Conservation (phyloP, 257 asterid species). For the Penstemon newberryi region DNA sequence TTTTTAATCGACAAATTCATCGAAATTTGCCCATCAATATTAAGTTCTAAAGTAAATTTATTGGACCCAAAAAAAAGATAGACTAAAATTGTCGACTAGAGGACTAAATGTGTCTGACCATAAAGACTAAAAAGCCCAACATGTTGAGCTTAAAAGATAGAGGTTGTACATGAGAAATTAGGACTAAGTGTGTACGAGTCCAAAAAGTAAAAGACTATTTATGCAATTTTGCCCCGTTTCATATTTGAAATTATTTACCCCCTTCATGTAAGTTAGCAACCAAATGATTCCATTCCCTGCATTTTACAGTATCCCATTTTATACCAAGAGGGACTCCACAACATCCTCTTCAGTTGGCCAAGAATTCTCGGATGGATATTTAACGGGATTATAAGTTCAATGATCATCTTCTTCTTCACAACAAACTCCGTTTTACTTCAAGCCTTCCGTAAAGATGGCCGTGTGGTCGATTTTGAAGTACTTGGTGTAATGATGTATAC, state of each 20-base stretch:
- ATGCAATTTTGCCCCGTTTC: neutral
- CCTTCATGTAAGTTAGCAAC: neutral
- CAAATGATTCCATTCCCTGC: slow-evolving; percentile 1
- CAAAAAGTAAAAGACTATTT: too few relatives aligned
- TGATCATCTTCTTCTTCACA: slow-evolving; percentile 78
- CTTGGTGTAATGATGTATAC: slow-evolving; percentile 87
- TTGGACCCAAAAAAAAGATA: too few relatives aligned
- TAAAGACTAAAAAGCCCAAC: too few relatives aligned
- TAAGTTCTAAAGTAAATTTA: too few relatives aligned
- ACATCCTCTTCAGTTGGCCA: slow-evolving; percentile 85
- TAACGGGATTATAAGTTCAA: slow-evolving; percentile 69
- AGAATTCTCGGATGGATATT: slow-evolving; percentile 91
- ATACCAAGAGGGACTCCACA: slow-evolving; percentile 72
- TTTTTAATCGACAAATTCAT: too few relatives aligned
- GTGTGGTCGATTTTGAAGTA: slow-evolving; percentile 59
- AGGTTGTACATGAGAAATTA: too few relatives aligned
- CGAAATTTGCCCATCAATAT: too few relatives aligned
- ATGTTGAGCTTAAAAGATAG: too few relatives aligned
- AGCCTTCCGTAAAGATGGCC: slow-evolving; percentile 75
- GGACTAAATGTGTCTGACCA: too few relatives aligned
- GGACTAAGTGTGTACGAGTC: too few relatives aligned
- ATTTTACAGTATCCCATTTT: slow-evolving; percentile 67
- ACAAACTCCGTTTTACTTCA: slow-evolving; percentile 50
- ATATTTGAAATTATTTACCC: neutral
- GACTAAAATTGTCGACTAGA: too few relatives aligned